Conservation (phyloP, 148 eudicot genomes). For the Tetragonia tetragonoides region DNA sequence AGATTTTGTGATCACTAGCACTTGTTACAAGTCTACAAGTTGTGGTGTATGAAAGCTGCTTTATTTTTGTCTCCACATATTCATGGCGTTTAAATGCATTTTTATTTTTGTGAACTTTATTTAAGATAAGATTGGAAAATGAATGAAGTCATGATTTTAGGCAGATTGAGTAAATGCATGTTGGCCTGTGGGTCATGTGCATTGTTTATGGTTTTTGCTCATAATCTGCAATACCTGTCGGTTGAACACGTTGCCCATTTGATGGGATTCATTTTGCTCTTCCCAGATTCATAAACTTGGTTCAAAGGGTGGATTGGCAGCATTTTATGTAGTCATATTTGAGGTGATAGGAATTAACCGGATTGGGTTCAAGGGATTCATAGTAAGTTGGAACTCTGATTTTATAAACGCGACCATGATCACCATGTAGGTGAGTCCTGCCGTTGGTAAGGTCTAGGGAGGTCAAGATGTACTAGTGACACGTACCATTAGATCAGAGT, state of each 20-base stretch:
- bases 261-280: not conserved
- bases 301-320: not conserved
- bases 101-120: not conserved
- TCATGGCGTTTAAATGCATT: not conserved
- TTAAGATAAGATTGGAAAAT: constrained; percentile 4
- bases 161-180: not conserved
- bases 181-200: constrained; percentile 26
- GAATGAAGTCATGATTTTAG: not conserved
- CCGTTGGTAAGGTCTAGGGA: no score
- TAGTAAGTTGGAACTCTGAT: no score
- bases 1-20: constrained; percentile 11
- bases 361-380: no score
- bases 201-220: constrained; percentile 4
- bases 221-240: constrained; percentile 15
- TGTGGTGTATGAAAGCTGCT: constrained; percentile 16
- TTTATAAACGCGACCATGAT: no score
- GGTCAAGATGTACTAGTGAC: no score
- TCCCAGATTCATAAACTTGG: not conserved
- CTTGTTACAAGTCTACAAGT: not conserved
- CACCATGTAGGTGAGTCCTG: no score
- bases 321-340: not conserved
- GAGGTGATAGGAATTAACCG: no score
- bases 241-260: not conserved
- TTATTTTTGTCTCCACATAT: not conserved
- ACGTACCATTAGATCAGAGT: no score